A percentile compares a stretch with the other conserved stretches of the same genome.
These are phyloP conservation scores for Cardamine chenopodiifolia DNA, from an alignment of 345 rosid genomes.

Conservation along the genomic window DNA sequence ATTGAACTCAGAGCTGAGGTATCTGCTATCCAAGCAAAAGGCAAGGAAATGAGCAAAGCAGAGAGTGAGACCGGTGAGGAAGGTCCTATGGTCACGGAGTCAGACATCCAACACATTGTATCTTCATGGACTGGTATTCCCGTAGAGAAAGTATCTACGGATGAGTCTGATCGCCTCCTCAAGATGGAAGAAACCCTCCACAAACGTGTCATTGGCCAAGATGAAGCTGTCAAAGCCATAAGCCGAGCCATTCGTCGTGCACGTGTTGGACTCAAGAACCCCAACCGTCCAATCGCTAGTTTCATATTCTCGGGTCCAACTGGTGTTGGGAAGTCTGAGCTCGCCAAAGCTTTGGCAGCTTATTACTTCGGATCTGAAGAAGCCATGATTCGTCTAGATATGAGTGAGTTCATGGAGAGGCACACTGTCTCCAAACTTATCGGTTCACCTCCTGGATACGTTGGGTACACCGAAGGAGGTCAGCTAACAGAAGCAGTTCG, in stretches of 20 bases:
- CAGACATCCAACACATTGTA: slow-evolving; percentile 90
- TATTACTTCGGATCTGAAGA: slow-evolving; percentile 66
- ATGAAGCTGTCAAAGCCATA: slow-evolving; percentile 86
- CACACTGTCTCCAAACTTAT: slow-evolving; percentile 64
- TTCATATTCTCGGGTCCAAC: slow-evolving; percentile 69
- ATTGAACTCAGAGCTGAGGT: slow-evolving; percentile 94
- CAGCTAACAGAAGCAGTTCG: slow-evolving; percentile 66
- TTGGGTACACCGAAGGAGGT: slow-evolving; percentile 64
- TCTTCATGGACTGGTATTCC: slow-evolving; percentile 98
- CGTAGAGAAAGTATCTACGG: slow-evolving; percentile 87
- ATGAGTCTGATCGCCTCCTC: slow-evolving; percentile 89
- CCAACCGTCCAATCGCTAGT: slow-evolving; percentile 65
- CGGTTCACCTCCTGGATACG: slow-evolving; percentile 70
- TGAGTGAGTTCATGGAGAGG: slow-evolving; percentile 77
- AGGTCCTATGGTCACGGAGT: slow-evolving; percentile 80
- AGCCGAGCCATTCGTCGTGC: slow-evolving; percentile 66
- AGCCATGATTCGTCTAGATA: slow-evolving; percentile 66
- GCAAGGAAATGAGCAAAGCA: slow-evolving; percentile 96
- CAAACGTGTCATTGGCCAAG: slow-evolving; percentile 90
- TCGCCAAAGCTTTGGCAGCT: slow-evolving; percentile 60
- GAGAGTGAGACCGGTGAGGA: slow-evolving; percentile 87
- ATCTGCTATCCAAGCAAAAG: slow-evolving; percentile 78
- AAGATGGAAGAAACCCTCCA: slow-evolving; percentile 97
- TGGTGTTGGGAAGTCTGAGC: slow-evolving; percentile 68
- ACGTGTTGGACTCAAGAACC: slow-evolving; percentile 64